Evolutionary conservation across 257 asterid species (phyloP), one percentile per base, ranked within the genome.

Genomic region (Capsicum rhomboideum): DNA sequence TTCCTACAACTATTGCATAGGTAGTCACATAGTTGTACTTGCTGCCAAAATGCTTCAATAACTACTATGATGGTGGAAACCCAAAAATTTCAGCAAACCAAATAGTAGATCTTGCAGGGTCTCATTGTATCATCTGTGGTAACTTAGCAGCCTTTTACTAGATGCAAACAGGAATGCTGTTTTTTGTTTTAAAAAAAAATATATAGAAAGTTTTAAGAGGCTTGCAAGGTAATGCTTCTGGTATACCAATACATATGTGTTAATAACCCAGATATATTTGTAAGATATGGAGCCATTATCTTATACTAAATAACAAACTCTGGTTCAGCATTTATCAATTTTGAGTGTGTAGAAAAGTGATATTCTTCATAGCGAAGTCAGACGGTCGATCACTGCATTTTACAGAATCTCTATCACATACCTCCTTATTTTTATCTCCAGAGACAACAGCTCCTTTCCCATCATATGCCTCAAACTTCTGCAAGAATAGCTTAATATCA

Each of bases 391-490:
- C 42, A 46, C 66, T 56, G 85, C 44, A 81, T 71, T 84, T 28
- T 55, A 59, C 72, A 67, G 79, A 40, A 75, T 78, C 69, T 66
- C 42, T 31, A 79, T 88, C 67, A 77, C 82, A 50, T 87, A 92
- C 99, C 98, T 96, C 98, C 90, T 96, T 94, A 79, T 92, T 81
- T 86, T 91, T 93, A 83, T 96, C 93, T 86, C 98, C 99, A 71
- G 97, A 91, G 87, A 93, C 91, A 88, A 91, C 96, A 75, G 91
- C 92, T 88, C 98, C 99, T 71, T 85, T 87, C 17, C 86, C 86
- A 87, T 96, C 89, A 82, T 92, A 94, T 46, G 98, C 99, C 91
- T 96, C 99, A 61, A 90, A 96, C 85, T 93, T 96, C 99, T 96
- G 93, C 91, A 88, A 49, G 42, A 58, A 21, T 74, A 34, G 37